Evolutionary conservation across 2,329 filamentous ascomycete genomes (phyloP), one percentile per base, ranked within the genome.

Genomic region (Colletotrichum sojae): DNA sequence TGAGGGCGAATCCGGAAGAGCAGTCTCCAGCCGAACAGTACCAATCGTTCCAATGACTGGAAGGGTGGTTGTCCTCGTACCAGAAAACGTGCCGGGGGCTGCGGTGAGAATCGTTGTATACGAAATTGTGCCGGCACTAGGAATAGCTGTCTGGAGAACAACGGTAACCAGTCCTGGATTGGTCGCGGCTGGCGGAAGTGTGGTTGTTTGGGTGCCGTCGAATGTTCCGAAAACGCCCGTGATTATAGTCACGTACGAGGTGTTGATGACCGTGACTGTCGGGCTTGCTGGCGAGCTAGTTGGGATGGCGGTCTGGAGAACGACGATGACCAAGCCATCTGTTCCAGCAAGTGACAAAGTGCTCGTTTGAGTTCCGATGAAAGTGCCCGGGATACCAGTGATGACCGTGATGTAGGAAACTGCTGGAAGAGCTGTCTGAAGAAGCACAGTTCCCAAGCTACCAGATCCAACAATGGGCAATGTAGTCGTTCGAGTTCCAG

Each of bases 121-220:
- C 31, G 22, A 59, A 9, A 18, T 54, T 13, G 48, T 31, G 18
- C 60, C 46, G 5, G 48, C 16, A 18, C 52, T 68, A 3, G 65
- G 27, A 6, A 68, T 57, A 3, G 60, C 60, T 25, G 65, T 68
- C 4, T 68, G 60, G 2, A 68, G 39, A 3, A 68, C 36, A 15
- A 68, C 65, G 9, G 65, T 68, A 9, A 65, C 48, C 15, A 64
- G 16, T 6, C 39, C 60, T 16, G 64, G 64, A 8, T 56, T 63
- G 39, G 18, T 65, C 25, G 25, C 48, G 46, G 46, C 65, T 20
- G 65, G 46, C n/a, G 52, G 27, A 15, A 68, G 27, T 2, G 65
- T 68, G 2, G 53, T 64, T 31, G 60, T 65, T 27, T 57, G 65
- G 18, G 65, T 68, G 5, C 65, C 65, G 6, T 52, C 16, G 15